Conservation (phyloP, 345 rosid genomes). For the Salix koriyanagi region DNA sequence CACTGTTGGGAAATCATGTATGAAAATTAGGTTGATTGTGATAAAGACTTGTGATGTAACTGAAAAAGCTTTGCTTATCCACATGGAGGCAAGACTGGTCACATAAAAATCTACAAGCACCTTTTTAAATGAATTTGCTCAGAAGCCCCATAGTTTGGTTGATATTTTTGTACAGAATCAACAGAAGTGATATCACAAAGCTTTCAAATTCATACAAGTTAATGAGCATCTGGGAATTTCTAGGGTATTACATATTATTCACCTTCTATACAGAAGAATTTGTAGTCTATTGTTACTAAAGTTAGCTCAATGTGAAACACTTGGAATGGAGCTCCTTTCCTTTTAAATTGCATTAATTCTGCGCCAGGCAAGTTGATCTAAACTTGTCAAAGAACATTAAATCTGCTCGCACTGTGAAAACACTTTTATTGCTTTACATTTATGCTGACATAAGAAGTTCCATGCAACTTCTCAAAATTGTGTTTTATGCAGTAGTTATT, state of each 20-base stretch:
- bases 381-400: background rate
- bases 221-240: too few species aligned
- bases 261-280: too few species aligned
- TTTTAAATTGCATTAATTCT: background rate
- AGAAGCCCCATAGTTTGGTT: background rate
- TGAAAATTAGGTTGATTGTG: background rate
- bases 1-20: background rate
- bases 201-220: too few species aligned
- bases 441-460: background rate
- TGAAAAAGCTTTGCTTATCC: background rate
- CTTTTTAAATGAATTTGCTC: background rate
- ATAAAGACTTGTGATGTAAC: background rate
- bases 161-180: background rate
- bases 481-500: background rate
- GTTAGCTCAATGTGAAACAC: background rate
- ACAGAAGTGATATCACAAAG: background rate
- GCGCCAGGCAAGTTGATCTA: background rate
- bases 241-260: too few species aligned
- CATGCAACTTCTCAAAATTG: background rate
- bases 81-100: background rate
- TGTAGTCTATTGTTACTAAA: background rate
- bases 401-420: background rate
- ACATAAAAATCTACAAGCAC: background rate
- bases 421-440: constrained; percentile 1
- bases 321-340: background rate